Percentiles rank a stretch among this genome's conserved stretches.
Conservation (phyloP, 169 alveolate genomes). For the Plasmodium coatneyi region DNA sequence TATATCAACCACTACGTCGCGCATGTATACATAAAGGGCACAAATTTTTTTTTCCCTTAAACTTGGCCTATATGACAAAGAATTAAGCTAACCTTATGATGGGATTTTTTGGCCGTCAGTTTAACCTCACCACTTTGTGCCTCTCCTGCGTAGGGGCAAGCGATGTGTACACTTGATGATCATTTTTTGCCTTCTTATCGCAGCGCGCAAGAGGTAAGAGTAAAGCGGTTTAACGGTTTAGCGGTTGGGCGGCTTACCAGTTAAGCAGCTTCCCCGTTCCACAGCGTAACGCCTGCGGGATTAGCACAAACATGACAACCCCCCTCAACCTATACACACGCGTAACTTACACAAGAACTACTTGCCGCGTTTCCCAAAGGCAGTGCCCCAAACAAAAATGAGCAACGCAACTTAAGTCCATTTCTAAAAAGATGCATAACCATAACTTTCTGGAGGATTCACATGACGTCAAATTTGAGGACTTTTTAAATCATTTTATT, state of each 20-base stretch:
- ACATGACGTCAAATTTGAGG: conserved; percentile 43
- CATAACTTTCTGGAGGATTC: conserved; percentile 48
- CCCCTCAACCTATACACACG: neutral
- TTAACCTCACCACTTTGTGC: neutral
- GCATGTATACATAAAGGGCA: neutral
- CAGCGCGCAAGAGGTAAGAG: neutral
- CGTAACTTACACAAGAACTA: neutral
- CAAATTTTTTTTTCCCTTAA: neutral
- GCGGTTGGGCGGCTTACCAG: neutral
- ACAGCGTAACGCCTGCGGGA: neutral
- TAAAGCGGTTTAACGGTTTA: neutral
- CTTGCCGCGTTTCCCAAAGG: neutral
- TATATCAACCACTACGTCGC: neutral
- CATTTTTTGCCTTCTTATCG: neutral
- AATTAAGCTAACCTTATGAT: neutral
- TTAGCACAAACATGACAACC: neutral
- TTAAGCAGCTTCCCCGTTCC: neutral
- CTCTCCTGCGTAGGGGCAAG: neutral
- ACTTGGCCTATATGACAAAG: neutral
- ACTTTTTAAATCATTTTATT: conserved; percentile 48
- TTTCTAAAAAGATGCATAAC: conserved; percentile 29
- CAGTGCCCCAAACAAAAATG: conserved; percentile 10
- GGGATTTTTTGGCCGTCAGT: neutral
- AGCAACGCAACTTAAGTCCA: neutral
- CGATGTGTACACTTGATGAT: neutral